Conservation (phyloP, 1,284 basidiomycete species). For the Tylopilus sp. region DNA sequence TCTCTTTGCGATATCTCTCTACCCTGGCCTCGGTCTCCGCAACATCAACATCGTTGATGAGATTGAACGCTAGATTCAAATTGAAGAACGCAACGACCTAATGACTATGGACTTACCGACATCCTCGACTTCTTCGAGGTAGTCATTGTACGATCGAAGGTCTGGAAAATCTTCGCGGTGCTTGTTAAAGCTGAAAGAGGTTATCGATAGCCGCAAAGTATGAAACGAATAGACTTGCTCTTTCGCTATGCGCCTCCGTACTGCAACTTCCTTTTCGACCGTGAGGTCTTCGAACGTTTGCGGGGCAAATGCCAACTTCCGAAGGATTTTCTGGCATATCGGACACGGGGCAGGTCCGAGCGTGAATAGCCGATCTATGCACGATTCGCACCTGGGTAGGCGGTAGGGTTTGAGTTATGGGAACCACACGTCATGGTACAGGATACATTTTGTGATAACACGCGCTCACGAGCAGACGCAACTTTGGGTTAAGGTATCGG, state of each 20-base stretch:
- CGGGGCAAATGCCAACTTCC: constrained; percentile 90
- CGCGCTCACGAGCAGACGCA: constrained; percentile 88
- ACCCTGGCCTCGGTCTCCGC: constrained; percentile 81
- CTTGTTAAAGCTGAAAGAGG: constrained; percentile 78
- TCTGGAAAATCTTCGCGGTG: constrained; percentile 84
- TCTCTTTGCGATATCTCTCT: constrained; percentile 71
- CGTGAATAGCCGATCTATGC: constrained; percentile 94
- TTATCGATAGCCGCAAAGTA: background rate
- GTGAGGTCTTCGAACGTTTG: constrained; percentile 96
- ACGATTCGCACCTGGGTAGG: constrained; percentile 82
- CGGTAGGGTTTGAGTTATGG: constrained; percentile 13
- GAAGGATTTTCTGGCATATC: constrained; percentile 81
- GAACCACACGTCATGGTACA: constrained; percentile 4
- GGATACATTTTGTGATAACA: constrained; percentile 98
- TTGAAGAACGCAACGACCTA: constrained; percentile 8
- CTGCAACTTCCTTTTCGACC: constrained; percentile 94
- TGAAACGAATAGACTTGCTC: constrained; percentile 44
- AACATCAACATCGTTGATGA: constrained; percentile 90
- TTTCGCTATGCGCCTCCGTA: constrained; percentile 82
- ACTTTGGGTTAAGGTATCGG: constrained; percentile 89
- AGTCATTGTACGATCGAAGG: constrained; percentile 87
- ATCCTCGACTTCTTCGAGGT: constrained; percentile 94
- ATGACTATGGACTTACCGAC: constrained; percentile 58
- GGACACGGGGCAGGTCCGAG: constrained; percentile 96
- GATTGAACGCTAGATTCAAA: constrained; percentile 74